These are phyloP conservation scores for Dissophora globulifera DNA, from an alignment of 192 early-diverging fungal genomes.

Conservation along the genomic window DNA sequence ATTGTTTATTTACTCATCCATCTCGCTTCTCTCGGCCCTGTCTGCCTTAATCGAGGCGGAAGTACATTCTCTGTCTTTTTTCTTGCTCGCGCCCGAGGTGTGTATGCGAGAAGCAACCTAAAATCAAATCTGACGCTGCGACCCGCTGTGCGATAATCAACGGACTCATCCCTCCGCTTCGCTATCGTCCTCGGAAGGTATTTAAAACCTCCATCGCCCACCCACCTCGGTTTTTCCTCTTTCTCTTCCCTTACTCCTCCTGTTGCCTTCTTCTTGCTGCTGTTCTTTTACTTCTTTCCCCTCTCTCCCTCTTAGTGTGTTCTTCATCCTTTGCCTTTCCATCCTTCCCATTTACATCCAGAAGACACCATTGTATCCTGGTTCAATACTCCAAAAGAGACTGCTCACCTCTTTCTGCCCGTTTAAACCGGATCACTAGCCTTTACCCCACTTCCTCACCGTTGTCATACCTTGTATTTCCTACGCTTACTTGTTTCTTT, in stretches of 20 bases:
- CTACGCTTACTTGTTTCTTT: too few relatives aligned
- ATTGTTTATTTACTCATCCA: too few relatives aligned
- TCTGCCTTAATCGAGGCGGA: slow-evolving; percentile 3
- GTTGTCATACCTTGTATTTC: slow-evolving; percentile 16
- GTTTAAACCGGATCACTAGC: slow-evolving; percentile 10
- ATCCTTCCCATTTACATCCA: background rate
- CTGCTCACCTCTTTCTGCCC: slow-evolving; percentile 34
- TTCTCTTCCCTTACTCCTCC: background rate
- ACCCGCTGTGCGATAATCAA: slow-evolving; percentile 3
- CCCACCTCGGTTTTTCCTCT: slow-evolving; percentile 17
- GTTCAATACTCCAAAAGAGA: slow-evolving; percentile 19
- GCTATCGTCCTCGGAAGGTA: slow-evolving; percentile 23
- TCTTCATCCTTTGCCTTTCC: slow-evolving; percentile 8
- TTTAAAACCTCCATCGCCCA: slow-evolving; percentile 26
- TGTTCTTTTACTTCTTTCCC: slow-evolving; percentile 1
- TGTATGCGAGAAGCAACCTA: too few relatives aligned
- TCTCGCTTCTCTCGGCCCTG: slow-evolving; percentile 7
- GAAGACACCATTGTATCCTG: slow-evolving; percentile 1
- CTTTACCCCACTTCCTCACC: slow-evolving; percentile 8
- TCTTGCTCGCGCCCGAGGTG: too few relatives aligned
- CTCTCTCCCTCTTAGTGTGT: background rate
- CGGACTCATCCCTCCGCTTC: slow-evolving; percentile 3
- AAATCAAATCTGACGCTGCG: too few relatives aligned
- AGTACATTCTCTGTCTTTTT: background rate
- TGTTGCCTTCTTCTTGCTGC: slow-evolving; percentile 5